Conservation (phyloP, 1,139 yeast genomes). For the Scheffersomyces parashehatae region DNA sequence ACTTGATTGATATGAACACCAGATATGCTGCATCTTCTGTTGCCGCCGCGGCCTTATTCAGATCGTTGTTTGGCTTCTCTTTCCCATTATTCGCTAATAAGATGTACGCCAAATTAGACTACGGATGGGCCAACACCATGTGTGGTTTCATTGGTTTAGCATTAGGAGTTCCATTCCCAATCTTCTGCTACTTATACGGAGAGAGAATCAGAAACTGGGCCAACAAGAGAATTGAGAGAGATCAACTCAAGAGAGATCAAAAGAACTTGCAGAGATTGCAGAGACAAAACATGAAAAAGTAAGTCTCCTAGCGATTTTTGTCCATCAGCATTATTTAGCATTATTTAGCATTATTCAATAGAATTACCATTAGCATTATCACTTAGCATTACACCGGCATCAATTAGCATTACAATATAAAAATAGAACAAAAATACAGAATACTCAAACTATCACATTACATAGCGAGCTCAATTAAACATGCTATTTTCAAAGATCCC, state of each 20-base stretch:
- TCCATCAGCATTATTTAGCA: too few relatives aligned
- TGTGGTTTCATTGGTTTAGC: constrained; percentile 41
- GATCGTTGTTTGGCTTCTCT: constrained; percentile 44
- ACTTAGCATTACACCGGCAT: too few relatives aligned
- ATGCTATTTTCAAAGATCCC: too few relatives aligned
- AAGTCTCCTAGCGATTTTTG: not conserved
- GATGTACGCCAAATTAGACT: constrained; percentile 40
- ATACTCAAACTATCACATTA: too few relatives aligned
- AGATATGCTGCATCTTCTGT: constrained; percentile 46
- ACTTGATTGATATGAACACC: constrained; percentile 47
- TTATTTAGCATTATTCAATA: too few relatives aligned
- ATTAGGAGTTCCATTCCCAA: constrained; percentile 47
- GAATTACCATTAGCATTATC: too few relatives aligned
- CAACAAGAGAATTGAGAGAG: constrained; percentile 32
- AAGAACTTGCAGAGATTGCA: constrained; percentile 31
- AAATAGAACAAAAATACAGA: too few relatives aligned
- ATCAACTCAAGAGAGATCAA: constrained; percentile 35
- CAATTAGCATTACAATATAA: too few relatives aligned
- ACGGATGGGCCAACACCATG: constrained; percentile 51
- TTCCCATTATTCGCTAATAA: constrained; percentile 44
- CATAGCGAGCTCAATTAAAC: too few relatives aligned
- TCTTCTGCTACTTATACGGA: constrained; percentile 42
- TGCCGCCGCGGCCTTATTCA: constrained; percentile 49
- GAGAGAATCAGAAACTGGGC: constrained; percentile 40
- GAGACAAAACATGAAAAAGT: constrained; percentile 9